phyloP scores from a whole-genome alignment of 1,284 basidiomycete genomes.

The Erythrobasidium hasegawianum region DNA sequence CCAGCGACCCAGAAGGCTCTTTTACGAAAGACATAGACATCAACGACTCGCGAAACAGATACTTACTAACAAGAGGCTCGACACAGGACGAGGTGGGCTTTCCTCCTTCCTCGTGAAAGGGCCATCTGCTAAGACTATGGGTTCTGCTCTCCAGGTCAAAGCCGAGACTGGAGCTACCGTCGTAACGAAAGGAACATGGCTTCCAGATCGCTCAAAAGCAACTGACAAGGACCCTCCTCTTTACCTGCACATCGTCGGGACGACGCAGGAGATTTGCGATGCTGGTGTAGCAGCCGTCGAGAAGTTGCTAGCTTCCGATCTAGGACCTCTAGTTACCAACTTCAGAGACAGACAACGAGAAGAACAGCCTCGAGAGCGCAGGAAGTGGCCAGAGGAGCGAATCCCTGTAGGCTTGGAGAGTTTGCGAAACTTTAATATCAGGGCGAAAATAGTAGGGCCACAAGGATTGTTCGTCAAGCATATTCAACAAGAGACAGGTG shows the following conservation, averaged over 20 bases:
- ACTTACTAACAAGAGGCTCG: conserved; percentile 87
- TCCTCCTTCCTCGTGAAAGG: conserved; percentile 13
- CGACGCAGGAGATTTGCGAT: conserved; percentile 71
- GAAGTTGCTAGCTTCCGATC: conserved; percentile 76
- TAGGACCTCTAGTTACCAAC: conserved; percentile 68
- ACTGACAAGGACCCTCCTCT: conserved; percentile 88
- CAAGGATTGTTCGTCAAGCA: conserved; percentile 97
- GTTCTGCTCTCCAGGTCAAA: conserved; percentile 56
- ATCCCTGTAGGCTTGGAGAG: conserved; percentile 79
- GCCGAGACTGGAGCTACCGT: conserved; percentile 85
- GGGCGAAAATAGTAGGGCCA: conserved; percentile 95
- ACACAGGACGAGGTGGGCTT: conserved; percentile 80
- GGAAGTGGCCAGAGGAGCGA: conserved; percentile 96
- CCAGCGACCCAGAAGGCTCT: conserved; percentile 6
- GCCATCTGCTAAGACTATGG: neutral
- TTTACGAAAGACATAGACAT: conserved; percentile 93
- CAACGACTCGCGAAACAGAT: conserved; percentile 93
- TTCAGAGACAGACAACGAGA: conserved; percentile 27
- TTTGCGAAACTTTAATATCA: conserved; percentile 92
- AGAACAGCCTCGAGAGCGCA: conserved; percentile 41
- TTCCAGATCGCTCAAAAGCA: conserved; percentile 82
- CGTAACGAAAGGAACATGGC: conserved; percentile 88
- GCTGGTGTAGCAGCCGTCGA: conserved; percentile 71
- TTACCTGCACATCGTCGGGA: conserved; percentile 88
- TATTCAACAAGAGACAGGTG: conserved; percentile 93